Base-by-base conservation (phyloP, 441 rosid genomes). In the Aquilaria agallochum region DNA sequence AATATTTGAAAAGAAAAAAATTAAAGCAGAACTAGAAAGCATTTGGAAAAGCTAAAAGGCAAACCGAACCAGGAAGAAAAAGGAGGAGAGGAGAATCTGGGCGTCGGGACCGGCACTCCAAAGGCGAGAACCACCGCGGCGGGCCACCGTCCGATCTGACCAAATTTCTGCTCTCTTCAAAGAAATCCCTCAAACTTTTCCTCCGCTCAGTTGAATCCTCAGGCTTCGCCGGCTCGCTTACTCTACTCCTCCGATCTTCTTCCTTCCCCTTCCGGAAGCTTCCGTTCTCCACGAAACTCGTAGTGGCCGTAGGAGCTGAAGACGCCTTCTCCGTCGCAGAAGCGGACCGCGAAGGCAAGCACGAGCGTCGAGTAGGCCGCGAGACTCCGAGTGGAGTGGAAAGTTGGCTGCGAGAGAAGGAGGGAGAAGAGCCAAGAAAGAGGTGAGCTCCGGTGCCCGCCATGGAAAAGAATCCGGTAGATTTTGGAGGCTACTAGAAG, bases 61-160 rank as follows among this genome's bases (percentile, higher is more conserved):
- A 48, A n/a, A 32, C 61, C 58, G 45, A 64, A 83, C 94, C 97
- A 11, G 93, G 89, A 67, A 85, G 66, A 65, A 65, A 86, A 30
- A 90, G 82, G 5, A 90, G 93, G 42, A 86, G 72, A 31, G 97
- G 95, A 59, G 93, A 83, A 20, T 77, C 67, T 11, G 45, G 66
- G 46, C 63, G 40, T 9, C 70, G 84, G 32, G 79, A 64, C 3
- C 76, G 61, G 47, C 86, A 81, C 68, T 83, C 93, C 65, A 82
- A 27, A 8, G 97, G 96, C 65, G 89, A 76, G 70, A 88, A 88
- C 96, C 96, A 90, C 59, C 91, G 84, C 31, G 97, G 95, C 31
- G 84, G 86, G 46, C 86, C 67, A 56, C 73, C 76, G 59, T 69
- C 72, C 44, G 86, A 65, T 58, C 59, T 42, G 0, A 45, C 56